Evolutionary conservation across 148 eudicot species (phyloP).

Genomic region (Vaccinium macrocarpon): DNA sequence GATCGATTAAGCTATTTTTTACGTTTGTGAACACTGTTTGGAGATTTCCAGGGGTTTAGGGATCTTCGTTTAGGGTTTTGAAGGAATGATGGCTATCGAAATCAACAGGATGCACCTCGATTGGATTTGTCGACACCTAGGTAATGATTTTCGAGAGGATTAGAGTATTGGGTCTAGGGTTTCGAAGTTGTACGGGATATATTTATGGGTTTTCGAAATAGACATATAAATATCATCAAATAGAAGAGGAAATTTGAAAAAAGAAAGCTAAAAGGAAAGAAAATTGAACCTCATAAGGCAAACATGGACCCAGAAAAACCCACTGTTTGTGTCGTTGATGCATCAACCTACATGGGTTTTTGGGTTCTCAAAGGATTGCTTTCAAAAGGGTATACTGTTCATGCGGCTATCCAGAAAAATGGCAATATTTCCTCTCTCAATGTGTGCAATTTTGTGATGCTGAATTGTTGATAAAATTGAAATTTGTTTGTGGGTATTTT

Average conservation of each 20-base stretch:
- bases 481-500: not conserved
- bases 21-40: too few species aligned
- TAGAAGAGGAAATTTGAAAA: not conserved
- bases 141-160: too few species aligned
- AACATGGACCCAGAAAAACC: conserved; percentile 19
- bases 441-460: not conserved
- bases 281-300: conserved; percentile 14
- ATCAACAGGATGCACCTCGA: too few species aligned
- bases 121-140: too few species aligned
- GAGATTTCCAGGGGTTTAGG: too few species aligned
- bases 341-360: conserved; percentile 47
- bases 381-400: conserved; percentile 35
- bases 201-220: too few species aligned
- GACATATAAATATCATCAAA: not conserved
- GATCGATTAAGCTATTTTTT: too few species aligned
- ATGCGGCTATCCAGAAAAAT: conserved; percentile 36
- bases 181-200: too few species aligned
- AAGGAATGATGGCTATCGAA: too few species aligned
- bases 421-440: conserved; percentile 22
- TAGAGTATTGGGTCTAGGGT: too few species aligned
- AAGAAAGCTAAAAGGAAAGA: conserved; percentile 11
- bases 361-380: conserved; percentile 37
- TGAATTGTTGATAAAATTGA: not conserved
- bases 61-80: too few species aligned
- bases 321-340: conserved; percentile 50